Base-by-base conservation (phyloP, 1,284 basidiomycete species). In the Puccinia novopanici region DNA sequence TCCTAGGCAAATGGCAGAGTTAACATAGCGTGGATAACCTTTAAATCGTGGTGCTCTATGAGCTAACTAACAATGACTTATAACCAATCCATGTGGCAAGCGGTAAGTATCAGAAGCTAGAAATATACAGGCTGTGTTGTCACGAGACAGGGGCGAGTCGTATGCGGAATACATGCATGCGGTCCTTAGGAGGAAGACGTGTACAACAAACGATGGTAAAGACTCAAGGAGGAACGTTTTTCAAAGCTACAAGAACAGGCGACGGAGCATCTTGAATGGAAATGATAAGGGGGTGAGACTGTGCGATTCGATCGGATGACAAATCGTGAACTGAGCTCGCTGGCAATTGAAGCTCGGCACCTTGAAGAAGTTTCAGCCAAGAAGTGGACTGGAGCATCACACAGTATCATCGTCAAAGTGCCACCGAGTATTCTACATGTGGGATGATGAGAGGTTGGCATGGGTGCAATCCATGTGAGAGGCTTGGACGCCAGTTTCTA, bases 391-490 rank as follows among this genome's bases (percentile, higher is more conserved):
- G 22, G n/a, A 27, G 3, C n/a, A 24, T 78, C 54, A 78, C 37
- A 78, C 76, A 45, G 65, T 78, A 55, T 78, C 76, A 42, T 78
- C 76, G 55, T 78, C 63, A 42, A 78, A 78, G 42, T 78, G 59
- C 76, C 76, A 78, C 55, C 67, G 65, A 48, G 76, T 78, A 71
- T 78, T 45, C 76, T 78, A 50, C 15, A 55, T 27, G n/a, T 10
- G 42, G 19, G 15, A 52, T 50, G 15, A 13, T 40, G 15, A 27
- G 40, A 68, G 3, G 24, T 13, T n/a, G 34, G 3, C 40, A 42
- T 30, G 24, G 0, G 34, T 50, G 13, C 24, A 30, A 30, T 34
- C 8, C 15, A 45, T 70, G 8, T 27, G n/a, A 71, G 37, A 17
- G 13, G 24, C 17, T 24, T 24, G n/a, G 9, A 19, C 3, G 19